Evolutionary conservation across 2,329 filamentous ascomycete genomes (phyloP).

Genomic region (Clonostachys chloroleuca): DNA sequence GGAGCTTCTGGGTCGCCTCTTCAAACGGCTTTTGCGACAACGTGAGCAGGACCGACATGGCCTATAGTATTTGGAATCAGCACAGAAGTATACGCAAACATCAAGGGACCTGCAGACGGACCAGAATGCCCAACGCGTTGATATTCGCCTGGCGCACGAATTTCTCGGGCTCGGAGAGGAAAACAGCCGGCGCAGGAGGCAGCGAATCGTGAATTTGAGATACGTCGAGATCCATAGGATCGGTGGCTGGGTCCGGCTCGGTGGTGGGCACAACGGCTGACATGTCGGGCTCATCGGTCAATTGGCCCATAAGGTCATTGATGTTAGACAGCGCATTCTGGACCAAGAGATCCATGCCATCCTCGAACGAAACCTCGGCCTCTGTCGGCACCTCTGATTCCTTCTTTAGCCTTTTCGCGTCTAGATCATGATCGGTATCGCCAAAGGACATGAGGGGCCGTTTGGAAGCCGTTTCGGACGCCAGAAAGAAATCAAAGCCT

Average conservation of each 20-base stretch:
- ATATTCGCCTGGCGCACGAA: slow-evolving; percentile 29
- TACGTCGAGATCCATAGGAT: slow-evolving; percentile 23
- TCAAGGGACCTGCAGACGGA: slow-evolving; percentile 15
- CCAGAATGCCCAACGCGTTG: slow-evolving; percentile 32
- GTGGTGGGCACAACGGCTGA: slow-evolving; percentile 11
- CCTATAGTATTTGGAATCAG: slow-evolving; percentile 15
- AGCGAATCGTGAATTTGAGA: slow-evolving; percentile 7
- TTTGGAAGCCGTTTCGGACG: slow-evolving; percentile 28
- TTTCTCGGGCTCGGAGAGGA: slow-evolving; percentile 25
- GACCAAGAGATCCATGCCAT: slow-evolving; percentile 25
- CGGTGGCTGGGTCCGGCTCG: slow-evolving; percentile 13
- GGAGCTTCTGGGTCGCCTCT: slow-evolving; percentile 23
- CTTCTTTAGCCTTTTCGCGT: slow-evolving; percentile 26
- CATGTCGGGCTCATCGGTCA: slow-evolving; percentile 12
- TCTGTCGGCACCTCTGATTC: slow-evolving; percentile 9
- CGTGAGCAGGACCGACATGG: slow-evolving; percentile 29
- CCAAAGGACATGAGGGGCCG: slow-evolving; percentile 26
- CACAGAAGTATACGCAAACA: slow-evolving; percentile 2
- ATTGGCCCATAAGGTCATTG: slow-evolving; percentile 26
- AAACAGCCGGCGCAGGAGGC: slow-evolving; percentile 17
- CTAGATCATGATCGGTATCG: slow-evolving; percentile 16
- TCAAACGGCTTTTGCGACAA: slow-evolving; percentile 29
- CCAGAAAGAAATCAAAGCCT: slow-evolving; percentile 24
- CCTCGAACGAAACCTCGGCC: background rate
- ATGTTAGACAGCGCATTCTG: slow-evolving; percentile 34